Conservation (phyloP, 257 asterid species). For the Solanum phureja region DNA sequence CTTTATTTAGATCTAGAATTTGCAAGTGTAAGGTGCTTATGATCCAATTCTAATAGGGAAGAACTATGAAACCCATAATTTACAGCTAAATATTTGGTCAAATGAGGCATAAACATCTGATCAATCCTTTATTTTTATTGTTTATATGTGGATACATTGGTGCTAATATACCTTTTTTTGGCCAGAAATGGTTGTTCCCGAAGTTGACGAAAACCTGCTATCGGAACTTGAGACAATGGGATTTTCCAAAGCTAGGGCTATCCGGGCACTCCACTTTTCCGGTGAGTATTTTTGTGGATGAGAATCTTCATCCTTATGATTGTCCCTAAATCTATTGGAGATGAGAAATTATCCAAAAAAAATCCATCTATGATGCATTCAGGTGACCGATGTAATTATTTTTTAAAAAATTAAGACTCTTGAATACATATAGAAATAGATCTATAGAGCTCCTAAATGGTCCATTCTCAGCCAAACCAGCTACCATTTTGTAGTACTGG, state of each 20-base stretch:
- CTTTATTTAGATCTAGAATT: neutral
- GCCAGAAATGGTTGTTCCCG: slow-evolving; percentile 88
- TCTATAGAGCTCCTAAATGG: neutral
- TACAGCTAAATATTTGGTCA: neutral
- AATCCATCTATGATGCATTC: neutral
- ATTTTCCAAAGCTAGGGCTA: slow-evolving; percentile 78
- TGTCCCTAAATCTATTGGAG: neutral
- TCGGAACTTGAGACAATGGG: slow-evolving; percentile 84
- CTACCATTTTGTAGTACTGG: neutral
- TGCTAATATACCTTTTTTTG: slow-evolving; percentile 1
- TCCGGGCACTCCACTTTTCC: slow-evolving; percentile 77
- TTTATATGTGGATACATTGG: neutral
- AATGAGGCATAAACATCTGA: neutral
- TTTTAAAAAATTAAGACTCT: neutral
- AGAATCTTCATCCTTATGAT: neutral
- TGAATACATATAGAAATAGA: neutral
- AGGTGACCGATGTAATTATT: neutral
- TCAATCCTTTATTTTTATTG: neutral
- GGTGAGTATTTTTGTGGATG: slow-evolving; percentile 32
- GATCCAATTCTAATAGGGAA: neutral
- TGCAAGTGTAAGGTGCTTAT: neutral
- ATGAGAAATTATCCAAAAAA: neutral
- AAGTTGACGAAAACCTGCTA: slow-evolving; percentile 66
- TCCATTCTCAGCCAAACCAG: neutral
- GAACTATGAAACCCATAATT: neutral